Evolutionary conservation across 768 basidiomycete genomes (phyloP).

Genomic region (Termitomyces sp.): DNA sequence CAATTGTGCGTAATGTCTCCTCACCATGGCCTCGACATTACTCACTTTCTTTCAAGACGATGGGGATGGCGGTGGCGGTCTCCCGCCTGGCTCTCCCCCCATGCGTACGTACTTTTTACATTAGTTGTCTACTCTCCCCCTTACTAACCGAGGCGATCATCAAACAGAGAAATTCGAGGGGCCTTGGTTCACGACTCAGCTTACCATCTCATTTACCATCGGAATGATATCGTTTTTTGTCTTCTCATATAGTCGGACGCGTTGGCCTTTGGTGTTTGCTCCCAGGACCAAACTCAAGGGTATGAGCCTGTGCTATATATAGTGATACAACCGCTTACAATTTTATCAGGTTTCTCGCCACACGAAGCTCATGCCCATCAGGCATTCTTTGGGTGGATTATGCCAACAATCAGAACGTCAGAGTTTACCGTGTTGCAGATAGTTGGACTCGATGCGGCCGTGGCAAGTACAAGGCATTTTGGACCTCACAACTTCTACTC

Average conservation of each 20-base stretch:
- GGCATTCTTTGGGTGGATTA: slow-evolving; percentile 93
- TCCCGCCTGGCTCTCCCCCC: slow-evolving; percentile 24
- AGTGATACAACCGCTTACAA: slow-evolving; percentile 6
- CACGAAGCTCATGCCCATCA: slow-evolving; percentile 86
- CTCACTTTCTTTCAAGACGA: slow-evolving; percentile 18
- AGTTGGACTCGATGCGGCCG: slow-evolving; percentile 94
- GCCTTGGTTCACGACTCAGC: slow-evolving; percentile 93
- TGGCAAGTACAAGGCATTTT: slow-evolving; percentile 45
- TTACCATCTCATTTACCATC: slow-evolving; percentile 69
- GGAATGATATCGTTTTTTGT: slow-evolving; percentile 77
- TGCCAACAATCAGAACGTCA: slow-evolving; percentile 85
- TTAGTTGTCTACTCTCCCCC: not conserved
- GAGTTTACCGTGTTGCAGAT: slow-evolving; percentile 95
- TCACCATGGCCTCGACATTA: slow-evolving; percentile 13
- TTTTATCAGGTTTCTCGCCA: slow-evolving; percentile 74
- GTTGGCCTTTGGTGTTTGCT: slow-evolving; percentile 88
- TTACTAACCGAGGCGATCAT: not conserved
- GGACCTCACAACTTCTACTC: not conserved
- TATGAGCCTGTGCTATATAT: slow-evolving; percentile 17
- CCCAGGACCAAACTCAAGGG: slow-evolving; percentile 95
- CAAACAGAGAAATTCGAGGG: slow-evolving; percentile 73
- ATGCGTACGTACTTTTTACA: slow-evolving; percentile 15
- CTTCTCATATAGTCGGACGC: slow-evolving; percentile 83
- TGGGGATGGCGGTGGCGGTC: slow-evolving; percentile 31
- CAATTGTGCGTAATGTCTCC: not conserved